Conservation (phyloP, 192 early-diverging fungal species). For the Dimargaris cristalligena region DNA sequence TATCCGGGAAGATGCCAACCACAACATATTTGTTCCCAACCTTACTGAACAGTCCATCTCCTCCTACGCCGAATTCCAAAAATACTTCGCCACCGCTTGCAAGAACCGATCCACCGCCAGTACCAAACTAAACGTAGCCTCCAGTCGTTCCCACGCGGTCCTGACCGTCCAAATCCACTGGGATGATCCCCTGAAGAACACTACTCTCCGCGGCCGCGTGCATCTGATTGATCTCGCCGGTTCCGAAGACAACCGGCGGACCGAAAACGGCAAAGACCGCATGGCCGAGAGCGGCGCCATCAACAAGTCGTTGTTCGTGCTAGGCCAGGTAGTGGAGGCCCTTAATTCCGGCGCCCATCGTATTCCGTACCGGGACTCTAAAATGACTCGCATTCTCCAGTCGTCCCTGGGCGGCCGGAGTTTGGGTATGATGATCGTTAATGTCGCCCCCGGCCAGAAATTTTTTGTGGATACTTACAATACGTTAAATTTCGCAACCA, state of each 20-base stretch:
- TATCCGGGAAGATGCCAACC: slow-evolving; percentile 35
- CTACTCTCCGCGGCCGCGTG: slow-evolving; percentile 28
- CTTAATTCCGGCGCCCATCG: slow-evolving; percentile 33
- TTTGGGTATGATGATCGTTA: slow-evolving; percentile 48
- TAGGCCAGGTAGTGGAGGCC: slow-evolving; percentile 49
- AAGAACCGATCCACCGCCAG: slow-evolving; percentile 39
- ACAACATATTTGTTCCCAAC: slow-evolving; percentile 36
- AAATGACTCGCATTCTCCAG: slow-evolving; percentile 49
- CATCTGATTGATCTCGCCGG: slow-evolving; percentile 52
- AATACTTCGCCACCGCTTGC: slow-evolving; percentile 24
- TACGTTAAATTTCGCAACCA: slow-evolving; percentile 46
- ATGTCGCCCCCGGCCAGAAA: slow-evolving; percentile 34
- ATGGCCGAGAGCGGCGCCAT: slow-evolving; percentile 49
- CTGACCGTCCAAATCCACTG: slow-evolving; percentile 33
- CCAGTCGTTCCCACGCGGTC: slow-evolving; percentile 45
- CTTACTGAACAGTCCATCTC: slow-evolving; percentile 32
- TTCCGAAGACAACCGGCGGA: slow-evolving; percentile 44
- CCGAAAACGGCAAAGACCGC: slow-evolving; percentile 36
- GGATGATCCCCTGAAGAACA: slow-evolving; percentile 19
- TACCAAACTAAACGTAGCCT: slow-evolving; percentile 44
- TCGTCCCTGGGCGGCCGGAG: slow-evolving; percentile 44
- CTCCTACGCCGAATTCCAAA: slow-evolving; percentile 32
- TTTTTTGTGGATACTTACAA: slow-evolving; percentile 34
- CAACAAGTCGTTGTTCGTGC: slow-evolving; percentile 43
- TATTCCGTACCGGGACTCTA: slow-evolving; percentile 46